Base-by-base conservation (phyloP, 2,329 filamentous ascomycete genomes). In the Emmonsiellopsis sp. region DNA sequence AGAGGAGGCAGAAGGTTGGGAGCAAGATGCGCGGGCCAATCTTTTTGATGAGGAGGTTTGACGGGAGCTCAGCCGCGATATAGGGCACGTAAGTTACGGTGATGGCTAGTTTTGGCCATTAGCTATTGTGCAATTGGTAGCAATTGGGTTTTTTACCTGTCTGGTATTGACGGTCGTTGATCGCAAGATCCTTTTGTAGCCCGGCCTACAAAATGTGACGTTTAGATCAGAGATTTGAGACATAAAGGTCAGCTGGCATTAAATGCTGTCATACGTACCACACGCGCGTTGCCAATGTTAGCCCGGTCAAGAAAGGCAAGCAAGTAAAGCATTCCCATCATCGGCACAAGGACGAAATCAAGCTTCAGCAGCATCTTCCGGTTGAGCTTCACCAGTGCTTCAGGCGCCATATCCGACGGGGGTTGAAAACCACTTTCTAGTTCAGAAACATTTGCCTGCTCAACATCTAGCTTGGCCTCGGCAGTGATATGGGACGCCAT, bases 281-380 rank as follows among this genome's bases (percentile, higher is more conserved):
- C 81, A 56, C 82, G 82, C 27, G 84, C 84, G 61, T 87, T 87
- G 39, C 84, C 85, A 39, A 87, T 82, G 63, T 87, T 88, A n/a
- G 84, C 86, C 42, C 85, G 77, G 65, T 87, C 85, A 53, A 81
- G 72, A 57, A 80, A 80, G 1, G 82, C 85, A 68, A 81, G 85
- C 8, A 86, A 72, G 59, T 85, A 85, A 1, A 87, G 70, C 0
- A 86, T 51, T 0, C 68, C 65, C 6, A 71, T 62, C 62, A 70
- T 68, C 14, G 69, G 68, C 32, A 71, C 66, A 5, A 71, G 52
- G 2, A 65, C 62, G 17, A 66, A 48, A 51, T 71, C 69, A 63
- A 71, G 69, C 52, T 69, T 71, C 58, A 68, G 63, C 39, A 72
- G 60, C 17, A 70, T 63, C 43, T 63, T 64, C 55, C 67, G 68